phyloP scores from a whole-genome alignment of 2,329 filamentous ascomycete genomes.

The Parastagonospora avenae region DNA sequence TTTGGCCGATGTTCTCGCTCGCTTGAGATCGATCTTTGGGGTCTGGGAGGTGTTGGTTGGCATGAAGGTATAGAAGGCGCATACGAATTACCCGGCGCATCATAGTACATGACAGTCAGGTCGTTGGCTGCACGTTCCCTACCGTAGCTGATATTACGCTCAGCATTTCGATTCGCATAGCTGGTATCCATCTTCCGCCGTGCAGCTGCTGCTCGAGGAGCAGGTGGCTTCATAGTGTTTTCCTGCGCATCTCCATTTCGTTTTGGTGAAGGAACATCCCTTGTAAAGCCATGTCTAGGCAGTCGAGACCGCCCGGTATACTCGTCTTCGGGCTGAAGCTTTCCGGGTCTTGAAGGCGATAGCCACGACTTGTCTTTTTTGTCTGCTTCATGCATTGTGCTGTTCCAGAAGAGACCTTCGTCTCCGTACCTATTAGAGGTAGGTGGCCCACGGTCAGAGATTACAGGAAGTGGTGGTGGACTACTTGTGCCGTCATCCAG shows the following conservation, averaged over 20 bases:
- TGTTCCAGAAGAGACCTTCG: constrained; percentile 24
- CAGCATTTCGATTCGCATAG: not conserved
- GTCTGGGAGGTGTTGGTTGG: not conserved
- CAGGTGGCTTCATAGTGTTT: not conserved
- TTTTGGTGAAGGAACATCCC: too few relatives aligned
- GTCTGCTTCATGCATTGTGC: constrained; percentile 10
- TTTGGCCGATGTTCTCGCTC: too few relatives aligned
- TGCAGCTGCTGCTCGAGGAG: not conserved
- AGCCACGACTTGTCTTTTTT: not conserved
- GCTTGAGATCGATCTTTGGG: not conserved
- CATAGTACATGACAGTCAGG: not conserved
- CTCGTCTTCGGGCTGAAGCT: too few relatives aligned
- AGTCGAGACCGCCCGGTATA: not conserved
- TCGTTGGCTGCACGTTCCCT: not conserved
- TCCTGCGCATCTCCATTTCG: not conserved
- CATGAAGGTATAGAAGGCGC: not conserved
- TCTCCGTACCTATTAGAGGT: constrained; percentile 13
- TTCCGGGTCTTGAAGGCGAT: too few relatives aligned
- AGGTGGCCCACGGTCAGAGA: constrained; percentile 20
- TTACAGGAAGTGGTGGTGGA: constrained; percentile 11
- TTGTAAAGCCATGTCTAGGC: not conserved
- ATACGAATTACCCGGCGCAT: not conserved
- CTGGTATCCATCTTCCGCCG: not conserved
- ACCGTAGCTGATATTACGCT: not conserved
- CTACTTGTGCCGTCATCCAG: not conserved